Evolutionary conservation across 2,329 filamentous ascomycete species (phyloP), one percentile per base, ranked within the genome.

Genomic region (Colletotrichum sp.): DNA sequence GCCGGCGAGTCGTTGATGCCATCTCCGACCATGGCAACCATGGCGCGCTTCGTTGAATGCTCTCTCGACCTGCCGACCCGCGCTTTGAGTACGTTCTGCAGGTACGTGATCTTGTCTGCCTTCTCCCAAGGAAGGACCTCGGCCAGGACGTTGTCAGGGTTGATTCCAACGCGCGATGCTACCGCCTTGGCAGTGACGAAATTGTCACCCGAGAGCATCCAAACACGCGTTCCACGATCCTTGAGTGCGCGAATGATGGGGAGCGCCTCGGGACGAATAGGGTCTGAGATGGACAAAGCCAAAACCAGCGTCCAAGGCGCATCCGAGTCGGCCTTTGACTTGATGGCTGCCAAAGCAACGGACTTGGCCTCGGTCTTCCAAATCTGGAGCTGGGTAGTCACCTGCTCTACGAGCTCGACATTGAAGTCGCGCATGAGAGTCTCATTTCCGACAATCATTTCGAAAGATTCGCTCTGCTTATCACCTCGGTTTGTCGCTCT

Each of bases 201-300:
- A 81, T 98, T 98, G 86, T 98, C 96, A 34, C 96, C 96, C 0
- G 95, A 97, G 48, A 98, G 92, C 95, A 98, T 97, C 92, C 94
- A 98, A 5, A 98, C 94, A 36, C 92, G 90, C 62, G 94, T 92
- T 24, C 93, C 92, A 18, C 90, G 90, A 6, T 89, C 84, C 58
- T 91, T 89, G 1, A 98, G 90, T 2, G 92, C 88, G 8, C 85
- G 83, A 73, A 98, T 90, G 21, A 96, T 92, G 9, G 86, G 81
- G 2, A 86, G 84, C 0, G 95, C 92, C 83, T 97, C 95, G 0
- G 91, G 90, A 4, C 96, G 93, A 77, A 98, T 90, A 2, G 95
- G 92, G 78, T 98, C 96, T 0, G 96, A 93, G 64, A 96, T 93
- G 62, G 95, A 92, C 78, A 98, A 92, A 13, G 92, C 88, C 1